These are phyloP conservation scores for Boletus barrowsii DNA, from an alignment of 768 basidiomycete species.

Conservation along the genomic window DNA sequence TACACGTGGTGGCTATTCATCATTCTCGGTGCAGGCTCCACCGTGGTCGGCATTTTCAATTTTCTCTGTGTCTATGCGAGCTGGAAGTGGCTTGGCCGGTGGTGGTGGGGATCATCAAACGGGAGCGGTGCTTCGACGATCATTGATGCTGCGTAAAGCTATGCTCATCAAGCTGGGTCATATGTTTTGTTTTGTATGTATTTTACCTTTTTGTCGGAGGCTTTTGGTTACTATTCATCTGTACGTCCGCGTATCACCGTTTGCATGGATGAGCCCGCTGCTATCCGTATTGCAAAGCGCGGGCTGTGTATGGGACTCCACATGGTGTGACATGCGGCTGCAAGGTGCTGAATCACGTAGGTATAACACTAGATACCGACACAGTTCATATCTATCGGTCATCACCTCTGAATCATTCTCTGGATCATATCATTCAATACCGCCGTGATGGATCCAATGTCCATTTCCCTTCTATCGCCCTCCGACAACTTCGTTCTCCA, in stretches of 20 bases:
- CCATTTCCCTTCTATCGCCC: conserved; percentile 2
- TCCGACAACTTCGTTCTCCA: conserved; percentile 2
- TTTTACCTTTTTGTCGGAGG: neutral
- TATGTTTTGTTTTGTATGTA: neutral
- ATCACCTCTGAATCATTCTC: neutral
- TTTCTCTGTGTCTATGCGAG: conserved; percentile 64
- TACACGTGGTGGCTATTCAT: conserved; percentile 75
- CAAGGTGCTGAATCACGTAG: neutral
- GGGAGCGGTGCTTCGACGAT: conserved; percentile 4
- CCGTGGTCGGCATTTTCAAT: conserved; percentile 67
- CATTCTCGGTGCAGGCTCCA: conserved; percentile 74
- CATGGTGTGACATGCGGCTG: neutral
- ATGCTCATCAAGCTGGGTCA: neutral
- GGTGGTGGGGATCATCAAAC: conserved; percentile 14
- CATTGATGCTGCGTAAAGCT: conserved; percentile 16
- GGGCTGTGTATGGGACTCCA: neutral
- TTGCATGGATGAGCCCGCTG: neutral
- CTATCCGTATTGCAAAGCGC: neutral
- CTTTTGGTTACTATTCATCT: neutral
- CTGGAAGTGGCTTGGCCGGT: conserved; percentile 56
- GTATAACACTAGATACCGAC: neutral
- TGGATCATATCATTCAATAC: too few relatives aligned
- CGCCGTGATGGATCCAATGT: neutral
- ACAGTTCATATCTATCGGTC: neutral
- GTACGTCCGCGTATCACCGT: neutral